Base-by-base conservation (phyloP, 2,329 filamentous ascomycete species). In the Phialophora tarda region DNA sequence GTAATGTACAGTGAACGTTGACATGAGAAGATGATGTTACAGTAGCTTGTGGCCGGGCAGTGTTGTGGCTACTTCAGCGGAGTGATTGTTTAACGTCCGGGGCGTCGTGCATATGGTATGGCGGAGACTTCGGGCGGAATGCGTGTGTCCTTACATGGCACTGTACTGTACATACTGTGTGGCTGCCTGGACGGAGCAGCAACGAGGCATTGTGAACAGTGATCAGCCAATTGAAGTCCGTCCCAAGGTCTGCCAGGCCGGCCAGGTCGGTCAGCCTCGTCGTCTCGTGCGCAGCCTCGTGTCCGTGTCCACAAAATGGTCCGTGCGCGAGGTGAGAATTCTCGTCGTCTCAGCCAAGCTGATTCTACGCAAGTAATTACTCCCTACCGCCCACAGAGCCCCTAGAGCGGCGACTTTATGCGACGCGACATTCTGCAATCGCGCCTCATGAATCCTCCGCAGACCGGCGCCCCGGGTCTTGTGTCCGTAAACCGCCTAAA, bases 151-250 rank as follows among this genome's bases (percentile, higher is more conserved):
- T 51, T 51, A 23, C 23, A 51, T 26, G 24, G 48, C 48, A 26
- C 48, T 26, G 48, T 51, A 51, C 48, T 51, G 48, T 51, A 51
- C 48, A 51, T 23, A 28, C 21, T 51, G 24, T 28, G 24, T 51
- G 26, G 48, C 48, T 26, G 47, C 26, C 8, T 21, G 5, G 47
- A 50, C 24, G 5, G 47, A 30, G 21, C 47, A 24, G 47, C n/a
- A 12, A 50, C 24, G 11, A 11, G 47, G 21, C 47, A 50, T 50
- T 50, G 48, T 51, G 24, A 23, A 51, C 48, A 44, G 14, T 44
- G 17, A 44, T 2, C 14, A 44, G 38, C 14, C 17, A 17, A 17
- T 41, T 3, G 5, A n/a, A 41, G 21, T 14, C 4, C 21, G 10
- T 26, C 21, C 23, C 4, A 17, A 50, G 47, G 5, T 6, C 47